Evolutionary conservation across 2,329 filamentous ascomycete genomes (phyloP), one percentile per base, ranked within the genome.

Genomic region (Ceratocystis colombiana): DNA sequence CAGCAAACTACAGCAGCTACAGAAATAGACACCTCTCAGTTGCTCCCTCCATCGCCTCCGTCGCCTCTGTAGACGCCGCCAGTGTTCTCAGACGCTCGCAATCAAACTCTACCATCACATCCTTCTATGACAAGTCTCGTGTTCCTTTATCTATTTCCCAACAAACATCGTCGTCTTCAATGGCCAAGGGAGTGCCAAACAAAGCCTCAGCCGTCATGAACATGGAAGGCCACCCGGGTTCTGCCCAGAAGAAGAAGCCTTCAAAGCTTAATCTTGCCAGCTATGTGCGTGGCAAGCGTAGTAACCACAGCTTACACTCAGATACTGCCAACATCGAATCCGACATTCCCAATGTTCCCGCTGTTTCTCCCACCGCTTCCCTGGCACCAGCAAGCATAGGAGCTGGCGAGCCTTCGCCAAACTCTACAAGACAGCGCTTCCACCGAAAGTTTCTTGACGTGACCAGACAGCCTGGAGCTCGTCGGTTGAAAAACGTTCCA

Each of bases 101-200:
- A 59, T 84, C 82, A 1, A 79, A 76, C 46, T 83, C 82, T 3
- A 84, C 82, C n/a, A 78, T 84, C 67, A 76, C 76, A 41, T 82
- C 81, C 0, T 82, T 79, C 73, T 84, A 84, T 72, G 82, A 84
- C 73, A 80, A 81, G 71, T 72, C 79, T 4, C 82, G 82, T 70
- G 76, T 81, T 61, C 81, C 82, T 10, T 75, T 84, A 4, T 77
- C 80, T n/a, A 79, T 83, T 68, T 83, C 82, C 0, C 82, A 84
- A 70, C 82, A 84, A 71, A 84, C 82, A 0, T 83, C 82, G 0
- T 79, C 77, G 55, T 83, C 82, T 1, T 79, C 81, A 68, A 84
- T 84, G 78, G 80, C 82, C 25, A 83, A 81, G 70, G 81, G 80
- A 2, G 71, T 79, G 4, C 80, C 81, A 0, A 71, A 75, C 57